Evolutionary conservation across 2,329 filamentous ascomycete genomes (phyloP).

Genomic region (Fonsecaea pedrosoi): DNA sequence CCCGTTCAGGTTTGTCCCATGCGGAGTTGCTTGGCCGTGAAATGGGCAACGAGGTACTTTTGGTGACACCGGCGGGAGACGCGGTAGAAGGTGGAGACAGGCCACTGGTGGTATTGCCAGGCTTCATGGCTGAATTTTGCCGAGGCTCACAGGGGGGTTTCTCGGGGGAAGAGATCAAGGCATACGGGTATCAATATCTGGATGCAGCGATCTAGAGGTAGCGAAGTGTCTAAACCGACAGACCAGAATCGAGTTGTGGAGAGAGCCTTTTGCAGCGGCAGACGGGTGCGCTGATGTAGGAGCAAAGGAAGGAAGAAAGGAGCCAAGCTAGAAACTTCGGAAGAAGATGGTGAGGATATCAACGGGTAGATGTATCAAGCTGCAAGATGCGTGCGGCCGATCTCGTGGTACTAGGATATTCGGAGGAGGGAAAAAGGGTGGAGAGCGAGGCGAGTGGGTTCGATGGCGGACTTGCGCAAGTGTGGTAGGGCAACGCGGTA

Average conservation of each 20-base stretch:
- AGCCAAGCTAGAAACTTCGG: constrained; percentile 20
- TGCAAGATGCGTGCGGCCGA: constrained; percentile 23
- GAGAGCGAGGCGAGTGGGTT: constrained; percentile 11
- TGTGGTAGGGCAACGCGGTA: constrained; percentile 15
- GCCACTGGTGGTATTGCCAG: constrained; percentile 18
- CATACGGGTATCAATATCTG: not conserved
- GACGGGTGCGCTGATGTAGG: not conserved
- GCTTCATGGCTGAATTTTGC: constrained; percentile 20
- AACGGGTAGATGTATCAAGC: constrained; percentile 28
- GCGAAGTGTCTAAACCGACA: not conserved
- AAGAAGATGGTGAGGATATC: constrained; percentile 15
- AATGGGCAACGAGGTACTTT: constrained; percentile 20
- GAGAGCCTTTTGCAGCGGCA: not conserved
- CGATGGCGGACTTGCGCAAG: constrained; percentile 8
- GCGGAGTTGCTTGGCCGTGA: constrained; percentile 26
- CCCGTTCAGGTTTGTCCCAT: constrained; percentile 39
- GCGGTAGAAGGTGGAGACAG: constrained; percentile 24
- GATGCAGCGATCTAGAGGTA: not conserved
- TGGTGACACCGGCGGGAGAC: constrained; percentile 22
- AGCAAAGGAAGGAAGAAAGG: constrained; percentile 8
- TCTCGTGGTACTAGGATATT: constrained; percentile 24
- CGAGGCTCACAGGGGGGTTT: constrained; percentile 11
- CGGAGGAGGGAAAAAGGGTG: constrained; percentile 14
- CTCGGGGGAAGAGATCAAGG: not conserved
- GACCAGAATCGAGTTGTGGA: not conserved